Evolutionary conservation across 768 basidiomycete genomes (phyloP), one percentile per base, ranked within the genome.

Genomic region (Suillus tomentosus): DNA sequence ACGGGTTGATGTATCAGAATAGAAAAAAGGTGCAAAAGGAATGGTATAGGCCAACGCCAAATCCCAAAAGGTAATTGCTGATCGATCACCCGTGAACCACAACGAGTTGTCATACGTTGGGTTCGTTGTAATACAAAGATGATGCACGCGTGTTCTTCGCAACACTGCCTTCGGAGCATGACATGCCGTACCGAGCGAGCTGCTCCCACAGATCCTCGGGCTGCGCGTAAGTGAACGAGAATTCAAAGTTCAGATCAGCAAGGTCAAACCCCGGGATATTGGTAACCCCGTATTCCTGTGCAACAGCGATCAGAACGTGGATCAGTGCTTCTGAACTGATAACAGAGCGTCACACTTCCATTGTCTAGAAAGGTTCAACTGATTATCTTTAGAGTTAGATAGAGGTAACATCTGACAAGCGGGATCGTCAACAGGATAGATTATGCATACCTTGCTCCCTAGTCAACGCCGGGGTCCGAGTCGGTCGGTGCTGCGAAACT

Each of bases 281-380:
- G 56, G 17, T 40, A 27, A 57, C 17, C 15, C 22, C 15, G 22
- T 10, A 9, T 31, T 27, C 51, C 51, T 53, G 17, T 53, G 51
- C 17, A 24, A 24, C 27, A 50, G 51, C 10, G 51, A 53, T 53
- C 10, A 53, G 17, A 57, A 57, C 56, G 39, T 57, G 24, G 24
- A 17, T 24, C 3, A 22, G n/a, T 57, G 37, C 56, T 57, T 57
- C 56, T 57, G 39, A 27, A 39, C 56, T 40, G 56, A 57, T 57
- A 56, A 56, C 15, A 24, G 39, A 27, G 39, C 22, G 8, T 3
- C 55, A 56, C 9, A 39, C 22, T 57, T 57, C 37, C 3, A 40
- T 40, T 5, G 13, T 27, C 22, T 57, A 19, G 24, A 11, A 24
- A 27, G 24, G 56, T 40, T 19, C 34, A 13, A 54, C 17, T 19